Conservation (phyloP, 1,139 yeast species). For the Sugiyamaella neomexicana region DNA sequence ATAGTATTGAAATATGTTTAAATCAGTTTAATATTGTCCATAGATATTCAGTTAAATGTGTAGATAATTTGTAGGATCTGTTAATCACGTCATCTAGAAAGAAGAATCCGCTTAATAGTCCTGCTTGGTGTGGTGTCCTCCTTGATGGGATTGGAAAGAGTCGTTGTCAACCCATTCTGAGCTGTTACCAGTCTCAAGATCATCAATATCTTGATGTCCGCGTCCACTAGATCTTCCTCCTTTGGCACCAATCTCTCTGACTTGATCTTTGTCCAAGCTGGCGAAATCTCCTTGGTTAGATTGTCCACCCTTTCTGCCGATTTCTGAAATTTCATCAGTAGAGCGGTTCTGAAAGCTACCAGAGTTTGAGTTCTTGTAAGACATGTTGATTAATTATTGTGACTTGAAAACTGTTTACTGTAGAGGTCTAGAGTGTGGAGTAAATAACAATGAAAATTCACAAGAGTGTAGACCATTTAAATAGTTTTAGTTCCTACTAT, state of each 20-base stretch:
- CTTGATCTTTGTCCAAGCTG: not conserved
- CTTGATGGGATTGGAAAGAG: not conserved
- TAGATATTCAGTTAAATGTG: not conserved
- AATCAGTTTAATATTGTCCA: not conserved
- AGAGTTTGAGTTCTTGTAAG: not conserved
- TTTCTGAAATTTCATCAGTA: not conserved
- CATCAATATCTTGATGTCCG: not conserved
- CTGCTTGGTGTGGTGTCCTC: not conserved
- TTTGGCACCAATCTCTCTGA: not conserved
- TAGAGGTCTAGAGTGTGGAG: not conserved
- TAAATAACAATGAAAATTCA: too few species aligned
- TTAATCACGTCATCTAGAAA: not conserved
- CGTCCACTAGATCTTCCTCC: not conserved
- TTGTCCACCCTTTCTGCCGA: constrained; percentile 2
- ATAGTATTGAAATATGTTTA: not conserved
- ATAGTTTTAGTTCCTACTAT: not conserved
- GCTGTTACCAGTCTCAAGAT: not conserved
- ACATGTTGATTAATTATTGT: not conserved
- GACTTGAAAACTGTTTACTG: not conserved
- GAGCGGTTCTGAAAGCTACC: not conserved
- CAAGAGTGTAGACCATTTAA: not conserved
- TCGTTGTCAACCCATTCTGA: not conserved
- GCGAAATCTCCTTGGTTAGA: not conserved
- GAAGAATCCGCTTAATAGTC: not conserved
- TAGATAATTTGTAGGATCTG: not conserved